These are phyloP conservation scores for Jatropha multifida DNA, from an alignment of 441 rosid species.

Conservation along the genomic window DNA sequence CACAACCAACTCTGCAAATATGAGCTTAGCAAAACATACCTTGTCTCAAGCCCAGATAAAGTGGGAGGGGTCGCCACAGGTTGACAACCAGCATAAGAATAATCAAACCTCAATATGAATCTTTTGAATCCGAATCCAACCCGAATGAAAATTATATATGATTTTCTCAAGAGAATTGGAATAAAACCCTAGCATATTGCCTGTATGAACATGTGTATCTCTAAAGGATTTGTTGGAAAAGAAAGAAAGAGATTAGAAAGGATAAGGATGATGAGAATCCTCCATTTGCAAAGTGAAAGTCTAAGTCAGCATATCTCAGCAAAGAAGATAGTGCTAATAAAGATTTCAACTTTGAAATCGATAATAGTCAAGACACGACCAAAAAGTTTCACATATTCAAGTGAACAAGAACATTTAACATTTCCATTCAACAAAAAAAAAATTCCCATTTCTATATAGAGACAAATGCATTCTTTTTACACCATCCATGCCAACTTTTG, in stretches of 20 bases:
- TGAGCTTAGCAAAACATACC: too few relatives aligned
- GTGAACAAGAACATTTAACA: constrained; percentile 12
- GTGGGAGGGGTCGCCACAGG: too few relatives aligned
- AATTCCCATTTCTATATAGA: neutral
- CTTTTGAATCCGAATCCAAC: too few relatives aligned
- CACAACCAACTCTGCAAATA: too few relatives aligned
- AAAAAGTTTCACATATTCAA: neutral
- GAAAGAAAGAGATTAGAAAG: neutral
- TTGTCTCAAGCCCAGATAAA: too few relatives aligned
- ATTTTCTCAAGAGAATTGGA: too few relatives aligned
- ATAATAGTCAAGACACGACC: neutral
- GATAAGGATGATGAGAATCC: neutral
- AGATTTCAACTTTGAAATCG: constrained; percentile 7
- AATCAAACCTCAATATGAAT: too few relatives aligned
- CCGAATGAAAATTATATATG: too few relatives aligned
- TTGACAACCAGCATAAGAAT: too few relatives aligned
- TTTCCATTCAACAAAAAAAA: neutral
- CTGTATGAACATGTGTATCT: too few relatives aligned
- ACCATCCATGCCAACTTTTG: constrained; percentile 8
- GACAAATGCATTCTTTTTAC: constrained; percentile 17
- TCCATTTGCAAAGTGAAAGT: neutral
- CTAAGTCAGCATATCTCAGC: neutral
- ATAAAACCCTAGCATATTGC: too few relatives aligned
- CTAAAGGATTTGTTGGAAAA: neutral
- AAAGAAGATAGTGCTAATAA: too few relatives aligned